These are phyloP conservation scores for Penicillium coprophilum DNA, from an alignment of 495 filamentous ascomycete genomes.

Conservation along the genomic window DNA sequence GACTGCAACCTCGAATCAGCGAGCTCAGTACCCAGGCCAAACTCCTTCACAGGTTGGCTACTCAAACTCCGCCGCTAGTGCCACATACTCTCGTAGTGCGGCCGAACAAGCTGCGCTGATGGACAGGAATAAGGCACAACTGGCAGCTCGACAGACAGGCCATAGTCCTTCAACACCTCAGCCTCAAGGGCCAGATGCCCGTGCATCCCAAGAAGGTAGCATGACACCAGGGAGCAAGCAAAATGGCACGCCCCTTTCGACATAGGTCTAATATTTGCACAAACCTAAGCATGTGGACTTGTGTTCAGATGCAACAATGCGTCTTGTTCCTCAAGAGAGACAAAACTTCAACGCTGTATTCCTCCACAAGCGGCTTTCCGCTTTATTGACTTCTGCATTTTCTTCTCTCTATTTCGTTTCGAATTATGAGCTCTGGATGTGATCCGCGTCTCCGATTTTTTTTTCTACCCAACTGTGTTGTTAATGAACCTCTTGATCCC, in stretches of 20 bases:
- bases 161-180: constrained; percentile 47
- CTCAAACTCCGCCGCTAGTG: constrained; percentile 42
- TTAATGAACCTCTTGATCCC: constrained; percentile 19
- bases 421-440: neutral
- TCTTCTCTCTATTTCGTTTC: neutral
- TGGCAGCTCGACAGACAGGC: constrained; percentile 35
- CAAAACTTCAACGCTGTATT: neutral
- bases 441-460: neutral
- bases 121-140: constrained; percentile 47
- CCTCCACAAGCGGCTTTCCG: neutral
- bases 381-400: neutral
- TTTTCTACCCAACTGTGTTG: constrained; percentile 22
- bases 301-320: constrained; percentile 7
- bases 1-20: constrained; percentile 20
- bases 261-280: constrained; percentile 18
- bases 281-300: neutral
- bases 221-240: constrained; percentile 41
- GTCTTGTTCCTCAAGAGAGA: neutral
- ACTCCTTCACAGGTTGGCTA: constrained; percentile 38
- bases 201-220: constrained; percentile 39
- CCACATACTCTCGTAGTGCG: constrained; percentile 44
- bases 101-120: constrained; percentile 49
- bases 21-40: constrained; percentile 16
- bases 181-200: constrained; percentile 26
- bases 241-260: constrained; percentile 45